Evolutionary conservation across 2,329 filamentous ascomycete species (phyloP).

Genomic region (Neoascochyta sp.): DNA sequence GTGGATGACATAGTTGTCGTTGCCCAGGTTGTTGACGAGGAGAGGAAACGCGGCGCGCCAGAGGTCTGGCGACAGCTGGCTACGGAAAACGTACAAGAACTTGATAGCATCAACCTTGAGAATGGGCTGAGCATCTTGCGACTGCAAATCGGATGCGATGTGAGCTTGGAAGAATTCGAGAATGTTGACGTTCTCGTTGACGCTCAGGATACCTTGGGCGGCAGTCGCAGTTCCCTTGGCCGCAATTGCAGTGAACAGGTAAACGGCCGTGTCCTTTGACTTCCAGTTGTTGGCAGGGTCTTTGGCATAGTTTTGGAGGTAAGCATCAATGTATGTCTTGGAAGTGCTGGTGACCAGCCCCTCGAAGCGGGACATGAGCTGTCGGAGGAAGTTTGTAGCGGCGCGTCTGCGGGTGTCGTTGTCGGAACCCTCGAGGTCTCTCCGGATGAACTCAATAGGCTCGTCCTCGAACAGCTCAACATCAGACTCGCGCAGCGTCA

Average conservation of each 20-base stretch:
- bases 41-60: slow-evolving; percentile 88
- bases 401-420: slow-evolving; percentile 88
- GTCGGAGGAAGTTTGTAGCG: slow-evolving; percentile 88
- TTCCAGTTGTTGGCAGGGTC: slow-evolving; percentile 73
- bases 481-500: slow-evolving; percentile 87
- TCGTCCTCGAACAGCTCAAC: slow-evolving; percentile 97
- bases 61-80: slow-evolving; percentile 84
- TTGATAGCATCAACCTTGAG: slow-evolving; percentile 98
- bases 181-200: slow-evolving; percentile 77
- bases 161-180: slow-evolving; percentile 93
- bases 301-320: slow-evolving; percentile 70
- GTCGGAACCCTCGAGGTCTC: slow-evolving; percentile 93
- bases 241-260: slow-evolving; percentile 90
- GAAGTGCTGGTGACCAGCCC: slow-evolving; percentile 81
- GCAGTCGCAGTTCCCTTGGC: slow-evolving; percentile 86
- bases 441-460: slow-evolving; percentile 94
- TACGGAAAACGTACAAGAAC: slow-evolving; percentile 94
- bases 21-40: slow-evolving; percentile 85
- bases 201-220: slow-evolving; percentile 83
- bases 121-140: slow-evolving; percentile 71
- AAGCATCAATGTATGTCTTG: slow-evolving; percentile 79
- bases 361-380: slow-evolving; percentile 87
- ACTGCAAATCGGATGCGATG: slow-evolving; percentile 81
- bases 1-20: slow-evolving; percentile 92
- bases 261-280: slow-evolving; percentile 96